Base-by-base conservation (phyloP, 106 monocot species). In the Dendrobium huoshanense region DNA sequence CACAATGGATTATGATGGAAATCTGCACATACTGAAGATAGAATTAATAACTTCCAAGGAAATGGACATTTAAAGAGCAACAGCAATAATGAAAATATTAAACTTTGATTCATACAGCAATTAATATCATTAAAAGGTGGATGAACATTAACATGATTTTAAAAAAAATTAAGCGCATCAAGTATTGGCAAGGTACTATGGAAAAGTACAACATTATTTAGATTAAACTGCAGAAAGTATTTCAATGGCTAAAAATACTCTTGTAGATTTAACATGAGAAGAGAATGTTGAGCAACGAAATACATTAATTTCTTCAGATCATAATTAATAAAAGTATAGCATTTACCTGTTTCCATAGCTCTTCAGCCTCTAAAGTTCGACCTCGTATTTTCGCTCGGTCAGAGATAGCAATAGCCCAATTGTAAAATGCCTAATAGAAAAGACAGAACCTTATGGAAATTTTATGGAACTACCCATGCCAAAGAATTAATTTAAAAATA, bases 351-450 rank as follows among this genome's bases (percentile, higher is more conserved):
- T 89, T 98, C 97, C 97, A 98, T 8, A 98, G 72, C 79, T 98
- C 92, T 92, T 98, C 97, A 65, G 94, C 97, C 79, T 98, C 97
- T 81, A 92, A 94, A n/a, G 97, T 98, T 72, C 97, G 94, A 31
- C 97, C 97, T 64, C 91, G 92, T 82, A 98, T 84, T 86, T 98
- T 98, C 33, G 97, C 97, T 68, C 97, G 87, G 81, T 98, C 97
- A 83, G 97, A 92, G 20, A 98, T 94, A 58, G 97, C 97, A 87
- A 98, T 98, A 22, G 97, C 97, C 97, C 97, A 98, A 80, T 98
- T 98, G 77, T 98, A 98, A 80, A 85, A 98, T 81, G 94, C 97
- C 97, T 98, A 84, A 74, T 7, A 74, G 13, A 74, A 44, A 74
- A 2, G 43, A n/a, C 0, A 74, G 42, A 37, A 44, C 40, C 19